Evolutionary conservation across 495 filamentous ascomycete species (phyloP).

Genomic region (Lepraria neglecta): DNA sequence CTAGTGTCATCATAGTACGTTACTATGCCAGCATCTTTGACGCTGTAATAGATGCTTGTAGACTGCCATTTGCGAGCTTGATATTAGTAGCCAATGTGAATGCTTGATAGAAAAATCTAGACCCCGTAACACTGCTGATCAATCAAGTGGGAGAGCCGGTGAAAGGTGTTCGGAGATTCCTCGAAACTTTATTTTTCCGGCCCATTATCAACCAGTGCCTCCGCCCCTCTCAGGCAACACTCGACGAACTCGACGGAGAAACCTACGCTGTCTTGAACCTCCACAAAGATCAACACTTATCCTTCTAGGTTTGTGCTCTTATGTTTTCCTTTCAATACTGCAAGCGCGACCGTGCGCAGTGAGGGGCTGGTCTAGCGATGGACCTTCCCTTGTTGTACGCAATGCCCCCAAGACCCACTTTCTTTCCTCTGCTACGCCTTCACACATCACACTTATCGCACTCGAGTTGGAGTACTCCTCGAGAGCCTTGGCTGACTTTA

Average conservation of each 20-base stretch:
- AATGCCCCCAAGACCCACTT: conserved; percentile 2
- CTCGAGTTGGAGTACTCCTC: not conserved
- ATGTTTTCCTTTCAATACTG: not conserved
- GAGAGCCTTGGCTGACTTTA: not conserved
- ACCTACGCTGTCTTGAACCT: not conserved
- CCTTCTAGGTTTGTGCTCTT: conserved; percentile 4
- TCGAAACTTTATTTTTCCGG: conserved; percentile 11
- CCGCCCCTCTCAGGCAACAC: conserved; percentile 4
- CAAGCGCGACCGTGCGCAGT: conserved; percentile 5
- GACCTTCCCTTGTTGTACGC: conserved; percentile 15
- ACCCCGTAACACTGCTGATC: conserved; percentile 8
- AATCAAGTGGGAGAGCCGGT: conserved; percentile 3
- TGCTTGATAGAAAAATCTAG: conserved; percentile 4
- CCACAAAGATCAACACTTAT: not conserved
- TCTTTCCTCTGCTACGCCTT: conserved; percentile 2
- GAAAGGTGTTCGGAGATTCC: conserved; percentile 2
- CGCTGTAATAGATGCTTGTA: too few species aligned
- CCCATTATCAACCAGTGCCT: conserved; percentile 5
- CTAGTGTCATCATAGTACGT: not conserved
- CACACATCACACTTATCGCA: not conserved
- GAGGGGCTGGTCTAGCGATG: conserved; percentile 16
- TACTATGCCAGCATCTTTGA: too few species aligned
- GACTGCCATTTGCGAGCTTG: not conserved
- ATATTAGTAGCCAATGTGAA: not conserved
- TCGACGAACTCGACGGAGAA: not conserved